These are phyloP conservation scores for Phanerochaete carnosa DNA, from an alignment of 768 basidiomycete species.

Conservation along the genomic window DNA sequence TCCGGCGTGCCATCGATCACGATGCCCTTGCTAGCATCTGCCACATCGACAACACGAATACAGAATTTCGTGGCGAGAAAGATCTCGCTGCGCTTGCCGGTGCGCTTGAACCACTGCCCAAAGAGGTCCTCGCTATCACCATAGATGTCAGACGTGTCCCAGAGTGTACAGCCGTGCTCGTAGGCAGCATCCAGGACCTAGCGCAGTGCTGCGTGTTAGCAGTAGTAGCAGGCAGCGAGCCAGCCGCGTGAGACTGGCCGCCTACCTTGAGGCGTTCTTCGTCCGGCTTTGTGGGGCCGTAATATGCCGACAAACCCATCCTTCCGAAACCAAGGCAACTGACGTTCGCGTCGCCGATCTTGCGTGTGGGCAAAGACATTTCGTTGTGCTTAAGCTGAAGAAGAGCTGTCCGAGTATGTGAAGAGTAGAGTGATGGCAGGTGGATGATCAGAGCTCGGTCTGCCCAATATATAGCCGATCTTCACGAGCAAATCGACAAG, in stretches of 20 bases:
- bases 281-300: slow-evolving; percentile 43
- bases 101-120: slow-evolving; percentile 46
- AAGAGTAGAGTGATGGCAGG: too few relatives aligned
- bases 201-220: neutral
- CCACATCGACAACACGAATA: slow-evolving; percentile 19
- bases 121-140: slow-evolving; percentile 42
- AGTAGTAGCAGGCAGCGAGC: neutral
- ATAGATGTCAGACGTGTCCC: slow-evolving; percentile 47
- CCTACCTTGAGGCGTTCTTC: slow-evolving; percentile 59
- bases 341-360: slow-evolving; percentile 42
- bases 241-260: neutral
- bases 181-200: slow-evolving; percentile 43
- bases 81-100: slow-evolving; percentile 48
- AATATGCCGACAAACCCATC: slow-evolving; percentile 52
- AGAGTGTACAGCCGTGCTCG: slow-evolving; percentile 39
- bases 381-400: too few relatives aligned
- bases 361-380: slow-evolving; percentile 32
- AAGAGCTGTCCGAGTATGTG: too few relatives aligned
- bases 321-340: slow-evolving; percentile 56
- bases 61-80: slow-evolving; percentile 66
- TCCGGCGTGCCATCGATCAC: slow-evolving; percentile 17
- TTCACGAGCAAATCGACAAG: slow-evolving; percentile 10
- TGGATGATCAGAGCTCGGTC: too few relatives aligned
- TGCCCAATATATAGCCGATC: too few relatives aligned
- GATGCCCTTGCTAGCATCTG: slow-evolving; percentile 8